Evolutionary conservation across 305 asterid genomes (phyloP), one percentile per base, ranked within the genome.

Genomic region (Galium porrigens): DNA sequence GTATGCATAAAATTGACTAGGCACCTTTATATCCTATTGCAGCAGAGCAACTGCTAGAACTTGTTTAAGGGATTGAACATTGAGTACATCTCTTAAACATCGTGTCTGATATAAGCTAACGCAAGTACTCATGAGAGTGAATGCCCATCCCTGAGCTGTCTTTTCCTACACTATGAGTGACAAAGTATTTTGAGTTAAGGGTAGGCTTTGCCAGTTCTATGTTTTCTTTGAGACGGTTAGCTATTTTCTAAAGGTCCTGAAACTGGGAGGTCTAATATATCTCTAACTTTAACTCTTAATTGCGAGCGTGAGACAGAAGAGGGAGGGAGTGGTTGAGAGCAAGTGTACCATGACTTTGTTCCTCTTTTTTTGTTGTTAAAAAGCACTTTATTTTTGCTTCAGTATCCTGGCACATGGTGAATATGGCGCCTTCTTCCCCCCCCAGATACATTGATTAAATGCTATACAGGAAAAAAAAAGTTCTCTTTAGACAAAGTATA

Each of bases 1-100:
- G 99, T 94, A 86, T 70, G 70, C 18, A 57, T 75, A 9, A 34
- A 53, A 64, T 52, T 44, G 46, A 15, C 39, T 22, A 6, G 11
- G 5, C 22, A 12, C 54, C 11, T 30, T 63, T 56, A 14, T 14
- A 6, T 46, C 29, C 2, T 15, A 25, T 15, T 63, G 27, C 36
- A 29, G n/a, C 25, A 27, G 57, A 22, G 7, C 17, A 44, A 29
- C 27, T 44, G 41, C 44, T 30, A 20, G 57, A 27, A 15, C 17
- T 30, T 29, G 39, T 61, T 61, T 25, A 11, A 14, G 29, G 27
- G 11, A 58, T 27, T 39, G 36, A 39, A 9, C 46, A 46, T 53
- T 41, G 49, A 42, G n/a, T 12, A 2, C 49, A 20, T 5, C 29
- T 3, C 9, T 27, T 12, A 61, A 12, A 20, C 20, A 11, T 25